A percentile compares a stretch with the other conserved stretches of the same genome.
Evolutionary conservation across 1,284 basidiomycete genomes (phyloP).

Genomic region (Acaromyces ingoldii): DNA sequence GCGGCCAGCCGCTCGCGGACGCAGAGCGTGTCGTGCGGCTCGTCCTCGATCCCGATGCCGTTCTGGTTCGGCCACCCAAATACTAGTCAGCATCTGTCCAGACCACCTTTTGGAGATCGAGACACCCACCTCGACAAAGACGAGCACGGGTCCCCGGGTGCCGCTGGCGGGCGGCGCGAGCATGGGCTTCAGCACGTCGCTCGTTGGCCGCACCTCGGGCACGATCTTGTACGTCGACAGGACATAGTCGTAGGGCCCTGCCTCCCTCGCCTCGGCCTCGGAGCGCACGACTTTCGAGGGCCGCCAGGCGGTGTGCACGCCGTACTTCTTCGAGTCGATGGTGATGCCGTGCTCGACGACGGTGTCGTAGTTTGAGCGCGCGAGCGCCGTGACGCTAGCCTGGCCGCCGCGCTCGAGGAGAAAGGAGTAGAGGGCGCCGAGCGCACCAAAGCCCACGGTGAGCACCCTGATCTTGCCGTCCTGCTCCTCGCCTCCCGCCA

Average conservation of each 20-base stretch:
- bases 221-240: conserved; percentile 68
- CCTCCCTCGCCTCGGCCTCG: conserved; percentile 59
- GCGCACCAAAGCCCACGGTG: conserved; percentile 56
- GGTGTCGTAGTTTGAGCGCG: conserved; percentile 65
- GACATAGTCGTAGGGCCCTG: conserved; percentile 63
- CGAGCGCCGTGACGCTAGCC: conserved; percentile 69
- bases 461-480: conserved; percentile 53
- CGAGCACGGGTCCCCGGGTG: too few relatives aligned
- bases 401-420: conserved; percentile 62
- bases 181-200: conserved; percentile 62
- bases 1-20: conserved; percentile 16
- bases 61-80: conserved; percentile 74
- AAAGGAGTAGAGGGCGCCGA: conserved; percentile 60
- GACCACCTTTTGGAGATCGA: too few relatives aligned
- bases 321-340: conserved; percentile 62
- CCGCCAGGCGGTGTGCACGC: conserved; percentile 60
- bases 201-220: conserved; percentile 63
- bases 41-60: conserved; percentile 68
- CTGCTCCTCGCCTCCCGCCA: too few relatives aligned
- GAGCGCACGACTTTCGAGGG: conserved; percentile 64
- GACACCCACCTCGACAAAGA: too few relatives aligned
- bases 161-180: too few relatives aligned
- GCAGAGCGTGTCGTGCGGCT: conserved; percentile 61
- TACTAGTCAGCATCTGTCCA: conserved; percentile 58
- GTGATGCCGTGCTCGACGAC: conserved; percentile 58